Base-by-base conservation (phyloP, 257 asterid genomes). In the Solanum etuberosum region DNA sequence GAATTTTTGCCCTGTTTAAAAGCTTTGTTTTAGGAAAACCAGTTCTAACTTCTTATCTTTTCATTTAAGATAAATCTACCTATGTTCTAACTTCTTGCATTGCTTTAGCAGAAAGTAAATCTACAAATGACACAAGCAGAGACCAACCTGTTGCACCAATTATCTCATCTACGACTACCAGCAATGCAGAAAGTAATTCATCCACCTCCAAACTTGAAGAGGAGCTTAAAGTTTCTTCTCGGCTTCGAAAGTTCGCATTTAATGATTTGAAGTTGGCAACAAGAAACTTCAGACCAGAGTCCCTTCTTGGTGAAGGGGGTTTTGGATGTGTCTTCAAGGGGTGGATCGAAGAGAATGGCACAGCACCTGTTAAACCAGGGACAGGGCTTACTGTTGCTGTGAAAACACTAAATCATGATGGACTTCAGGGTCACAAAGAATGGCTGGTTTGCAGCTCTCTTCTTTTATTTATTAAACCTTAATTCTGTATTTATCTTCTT, bases 371-470 rank as follows among this genome's bases (percentile, higher is more conserved):
- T 72, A 97, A 95, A 91, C 99, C 99, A 29, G 99, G 99, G 85
- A 97, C 99, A 11, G 99, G 99, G 38, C 98, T 97, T 86, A 97
- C 99, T 8, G 99, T 97, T 76, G 99, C 99, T 48, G 99, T 97
- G 89, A 97, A 97, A 87, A 97, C 98, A 87, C 94, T 97, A 25
- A 97, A 97, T 91, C 99, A 94, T 61, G 99, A 97, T 43, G 99
- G 99, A 71, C 94, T 95, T 89, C 99, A 97, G 97, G 99, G 99
- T 86, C 99, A 97, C 92, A 97, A 93, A 93, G 99, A 97, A 93
- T 97, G 99, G 99, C 98, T 97, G 99, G 99, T 97, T 80, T 21
- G 98, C 27, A 73, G 81, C 89, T 89, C 89, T 89, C 91, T 83
- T 87, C n/a, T 65, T 90, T 16, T 78, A 81, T 83, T 46, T 21